phyloP scores from a whole-genome alignment of 495 filamentous ascomycete genomes.

The Aspergillus cavernicola region DNA sequence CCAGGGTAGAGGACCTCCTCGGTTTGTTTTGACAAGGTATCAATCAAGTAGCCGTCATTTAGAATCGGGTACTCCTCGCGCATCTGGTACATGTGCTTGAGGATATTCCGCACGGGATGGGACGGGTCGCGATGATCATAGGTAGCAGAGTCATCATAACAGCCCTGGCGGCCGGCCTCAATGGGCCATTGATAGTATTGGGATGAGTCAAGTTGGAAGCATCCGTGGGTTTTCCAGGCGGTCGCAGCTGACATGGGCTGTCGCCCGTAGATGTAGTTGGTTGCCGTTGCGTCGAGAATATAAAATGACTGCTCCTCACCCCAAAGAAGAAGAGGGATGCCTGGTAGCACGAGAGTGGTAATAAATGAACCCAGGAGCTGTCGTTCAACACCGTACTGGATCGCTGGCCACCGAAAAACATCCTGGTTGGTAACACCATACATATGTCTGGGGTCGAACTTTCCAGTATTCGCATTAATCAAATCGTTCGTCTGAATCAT shows the following conservation, averaged over 20 bases:
- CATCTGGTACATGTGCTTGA: constrained; percentile 64
- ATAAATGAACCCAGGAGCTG: constrained; percentile 60
- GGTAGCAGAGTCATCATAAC: constrained; percentile 52
- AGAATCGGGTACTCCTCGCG: constrained; percentile 55
- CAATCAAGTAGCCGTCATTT: constrained; percentile 58
- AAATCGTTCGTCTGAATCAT: constrained; percentile 62
- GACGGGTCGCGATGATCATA: constrained; percentile 70
- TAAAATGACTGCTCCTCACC: constrained; percentile 72
- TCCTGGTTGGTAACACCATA: constrained; percentile 72
- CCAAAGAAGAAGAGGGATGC: constrained; percentile 61
- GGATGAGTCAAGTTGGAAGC: constrained; percentile 52
- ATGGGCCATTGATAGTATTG: constrained; percentile 60
- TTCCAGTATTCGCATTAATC: constrained; percentile 58
- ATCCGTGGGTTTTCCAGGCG: constrained; percentile 68
- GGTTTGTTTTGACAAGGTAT: constrained; percentile 56
- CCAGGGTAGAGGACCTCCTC: constrained; percentile 47
- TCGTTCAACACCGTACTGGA: constrained; percentile 58
- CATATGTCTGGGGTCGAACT: constrained; percentile 68
- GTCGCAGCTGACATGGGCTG: constrained; percentile 61
- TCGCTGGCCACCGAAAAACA: constrained; percentile 68
- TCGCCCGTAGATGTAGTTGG: constrained; percentile 68
- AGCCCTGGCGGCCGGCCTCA: constrained; percentile 51
- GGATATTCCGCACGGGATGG: constrained; percentile 60
- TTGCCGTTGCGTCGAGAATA: constrained; percentile 60
- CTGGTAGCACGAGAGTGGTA: constrained; percentile 60